These are phyloP conservation scores for Leptographium radiaticola DNA, from an alignment of 2,329 filamentous ascomycete species.

Conservation along the genomic window DNA sequence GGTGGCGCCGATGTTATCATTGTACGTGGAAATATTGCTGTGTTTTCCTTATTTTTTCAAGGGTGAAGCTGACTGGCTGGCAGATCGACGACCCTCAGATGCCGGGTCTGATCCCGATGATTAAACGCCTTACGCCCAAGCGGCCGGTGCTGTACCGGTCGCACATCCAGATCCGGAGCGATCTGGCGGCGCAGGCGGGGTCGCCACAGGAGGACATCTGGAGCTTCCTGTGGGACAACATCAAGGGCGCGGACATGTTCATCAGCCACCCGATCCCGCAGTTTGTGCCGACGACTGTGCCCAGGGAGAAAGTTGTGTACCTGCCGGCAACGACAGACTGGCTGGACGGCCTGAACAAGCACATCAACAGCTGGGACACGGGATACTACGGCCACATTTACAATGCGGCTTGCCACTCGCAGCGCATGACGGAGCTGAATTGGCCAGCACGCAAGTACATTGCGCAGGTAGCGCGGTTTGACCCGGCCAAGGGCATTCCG, in stretches of 20 bases:
- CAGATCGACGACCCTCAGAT: constrained; percentile 75
- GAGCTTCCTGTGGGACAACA: constrained; percentile 61
- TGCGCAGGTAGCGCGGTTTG: constrained; percentile 69
- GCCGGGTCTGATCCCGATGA: constrained; percentile 63
- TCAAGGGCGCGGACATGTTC: constrained; percentile 61
- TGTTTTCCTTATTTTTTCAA: neutral
- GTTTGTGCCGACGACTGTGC: constrained; percentile 60
- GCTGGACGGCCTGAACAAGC: constrained; percentile 72
- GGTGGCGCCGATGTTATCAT: constrained; percentile 68
- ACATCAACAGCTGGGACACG: constrained; percentile 54
- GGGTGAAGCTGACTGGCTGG: neutral
- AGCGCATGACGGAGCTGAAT: constrained; percentile 44
- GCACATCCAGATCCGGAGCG: constrained; percentile 71
- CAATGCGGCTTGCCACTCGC: constrained; percentile 44
- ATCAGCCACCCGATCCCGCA: constrained; percentile 67
- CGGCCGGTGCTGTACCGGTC: constrained; percentile 69
- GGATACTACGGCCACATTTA: constrained; percentile 67
- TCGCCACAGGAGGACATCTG: constrained; percentile 62
- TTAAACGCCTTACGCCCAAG: constrained; percentile 57
- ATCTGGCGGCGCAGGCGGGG: constrained; percentile 49
- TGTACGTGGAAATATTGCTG: constrained; percentile 21
- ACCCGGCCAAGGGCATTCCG: constrained; percentile 70
- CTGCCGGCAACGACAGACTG: constrained; percentile 74
- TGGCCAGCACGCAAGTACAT: constrained; percentile 59
- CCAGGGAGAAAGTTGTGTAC: constrained; percentile 54